Conservation (phyloP, 2,329 filamentous ascomycete species). For the Mariannaea elegans region DNA sequence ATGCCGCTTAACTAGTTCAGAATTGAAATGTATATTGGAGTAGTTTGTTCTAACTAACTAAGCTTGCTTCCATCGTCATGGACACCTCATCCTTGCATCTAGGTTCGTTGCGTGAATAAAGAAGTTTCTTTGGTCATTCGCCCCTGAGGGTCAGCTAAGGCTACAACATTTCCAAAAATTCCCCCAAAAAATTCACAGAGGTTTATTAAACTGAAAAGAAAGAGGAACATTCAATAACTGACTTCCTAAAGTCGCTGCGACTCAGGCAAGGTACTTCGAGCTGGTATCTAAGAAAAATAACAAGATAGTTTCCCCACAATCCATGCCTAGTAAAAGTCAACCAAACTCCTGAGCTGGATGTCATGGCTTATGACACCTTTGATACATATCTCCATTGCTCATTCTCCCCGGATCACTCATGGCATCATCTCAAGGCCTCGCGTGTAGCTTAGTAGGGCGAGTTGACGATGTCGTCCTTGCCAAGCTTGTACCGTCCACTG, state of each 20-base stretch:
- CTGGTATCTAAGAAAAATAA: slow-evolving; percentile 41
- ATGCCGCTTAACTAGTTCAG: no score
- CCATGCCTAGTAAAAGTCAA: slow-evolving; percentile 25
- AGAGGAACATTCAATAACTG: neutral
- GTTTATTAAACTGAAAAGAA: neutral
- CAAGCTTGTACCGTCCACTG: slow-evolving; percentile 75
- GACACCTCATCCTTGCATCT: no score
- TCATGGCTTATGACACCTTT: slow-evolving; percentile 17
- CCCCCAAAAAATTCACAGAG: no score
- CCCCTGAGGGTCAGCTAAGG: no score
- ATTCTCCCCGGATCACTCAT: neutral
- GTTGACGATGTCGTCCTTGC: slow-evolving; percentile 85
- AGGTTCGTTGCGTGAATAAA: no score
- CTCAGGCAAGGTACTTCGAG: slow-evolving; percentile 12
- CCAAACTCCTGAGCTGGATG: slow-evolving; percentile 34
- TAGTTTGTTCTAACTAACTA: no score
- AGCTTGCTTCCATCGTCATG: no score
- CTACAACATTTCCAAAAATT: no score
- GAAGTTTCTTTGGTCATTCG: no score
- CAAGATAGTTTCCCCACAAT: slow-evolving; percentile 14
- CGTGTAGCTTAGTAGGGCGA: slow-evolving; percentile 59
- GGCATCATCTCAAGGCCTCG: neutral
- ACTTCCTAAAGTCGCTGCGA: slow-evolving; percentile 9
- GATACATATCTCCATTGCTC: slow-evolving; percentile 11
- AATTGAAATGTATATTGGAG: no score